Evolutionary conservation across 108 stramenopile species (phyloP).

Genomic region (Licmophora abbreviata): DNA sequence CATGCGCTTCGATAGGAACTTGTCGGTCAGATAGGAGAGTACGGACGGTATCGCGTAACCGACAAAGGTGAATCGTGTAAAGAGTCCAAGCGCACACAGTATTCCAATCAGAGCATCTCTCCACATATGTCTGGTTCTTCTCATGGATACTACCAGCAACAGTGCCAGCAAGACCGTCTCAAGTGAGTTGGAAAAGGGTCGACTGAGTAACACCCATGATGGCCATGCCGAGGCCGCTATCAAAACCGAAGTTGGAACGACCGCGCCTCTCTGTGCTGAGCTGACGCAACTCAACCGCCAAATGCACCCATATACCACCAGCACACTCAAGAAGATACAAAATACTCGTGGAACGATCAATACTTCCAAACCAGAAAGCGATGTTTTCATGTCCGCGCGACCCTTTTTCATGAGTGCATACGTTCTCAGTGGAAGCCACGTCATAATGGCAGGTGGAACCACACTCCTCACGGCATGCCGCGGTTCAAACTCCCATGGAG

Average conservation of each 20-base stretch:
- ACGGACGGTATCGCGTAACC: slow-evolving; percentile 58
- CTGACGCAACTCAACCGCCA: slow-evolving; percentile 21
- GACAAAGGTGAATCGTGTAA: slow-evolving; percentile 68
- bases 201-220: slow-evolving; percentile 37
- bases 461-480: slow-evolving; percentile 68
- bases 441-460: slow-evolving; percentile 60
- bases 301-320: slow-evolving; percentile 47
- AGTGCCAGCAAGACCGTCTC: slow-evolving; percentile 59
- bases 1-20: slow-evolving; percentile 7
- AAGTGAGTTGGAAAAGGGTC: slow-evolving; percentile 76
- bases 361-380: slow-evolving; percentile 40
- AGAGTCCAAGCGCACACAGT: slow-evolving; percentile 52
- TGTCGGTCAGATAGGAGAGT: slow-evolving; percentile 15
- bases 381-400: not conserved
- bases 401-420: slow-evolving; percentile 17
- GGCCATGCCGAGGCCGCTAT: slow-evolving; percentile 67
- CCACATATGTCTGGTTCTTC: not conserved
- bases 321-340: slow-evolving; percentile 47
- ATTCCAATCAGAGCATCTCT: slow-evolving; percentile 30
- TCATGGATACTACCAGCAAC: slow-evolving; percentile 17
- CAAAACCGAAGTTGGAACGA: slow-evolving; percentile 33
- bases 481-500: slow-evolving; percentile 76
- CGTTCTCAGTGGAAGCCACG: slow-evolving; percentile 41
- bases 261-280: slow-evolving; percentile 5
- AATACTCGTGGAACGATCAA: slow-evolving; percentile 55